Evolutionary conservation across 208 protist genomes (phyloP), one percentile per base, ranked within the genome.

Genomic region (Acanthamoeba lugdunensis): DNA sequence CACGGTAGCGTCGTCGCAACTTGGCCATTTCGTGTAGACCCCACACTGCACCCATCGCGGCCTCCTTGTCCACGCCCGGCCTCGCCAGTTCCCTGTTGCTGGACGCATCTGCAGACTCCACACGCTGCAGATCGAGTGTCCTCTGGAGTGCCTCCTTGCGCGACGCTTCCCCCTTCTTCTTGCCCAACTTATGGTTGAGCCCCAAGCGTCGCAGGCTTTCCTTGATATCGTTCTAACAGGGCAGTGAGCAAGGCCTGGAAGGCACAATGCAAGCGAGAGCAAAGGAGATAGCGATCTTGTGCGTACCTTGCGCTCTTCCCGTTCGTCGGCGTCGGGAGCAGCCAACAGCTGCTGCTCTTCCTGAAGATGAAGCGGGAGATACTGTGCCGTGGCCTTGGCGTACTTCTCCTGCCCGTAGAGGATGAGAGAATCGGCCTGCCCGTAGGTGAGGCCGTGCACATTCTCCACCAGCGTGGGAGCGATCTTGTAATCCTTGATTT

Each of bases 21-120:
- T 67, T 67, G 7, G 85, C 85, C 25, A 75, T 67, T 28, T 91
- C 85, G 85, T 91, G 54, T 28, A 91, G 63, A 28, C 79, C 50
- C 79, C 79, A 87, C 50, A 87, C 50, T 4, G 79, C 50, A 9
- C 79, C 79, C 79, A 87, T 63, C 8, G 79, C 33, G 50, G 79
- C 50, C 50, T 87, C 79, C 79, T 54, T 33, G 52, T 87, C 50
- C 18, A n/a, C 2, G n/a, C 45, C 50, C 28, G 37, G 50, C n/a
- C 4, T 63, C 25, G 79, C 45, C 79, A 87, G 18, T 54, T 82
- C 37, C 28, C 65, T 30, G 11, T 8, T 58, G 54, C 14, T 79
- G 5, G 21, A 30, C 13, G 69, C 41, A 21, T 16, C 45, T 37
- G 30, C 37, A 23, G 58, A n/a, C 23, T 14, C 58, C n/a, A 16